These are phyloP conservation scores for Emmonsia crescens DNA, from an alignment of 2,329 filamentous ascomycete genomes.

Conservation along the genomic window DNA sequence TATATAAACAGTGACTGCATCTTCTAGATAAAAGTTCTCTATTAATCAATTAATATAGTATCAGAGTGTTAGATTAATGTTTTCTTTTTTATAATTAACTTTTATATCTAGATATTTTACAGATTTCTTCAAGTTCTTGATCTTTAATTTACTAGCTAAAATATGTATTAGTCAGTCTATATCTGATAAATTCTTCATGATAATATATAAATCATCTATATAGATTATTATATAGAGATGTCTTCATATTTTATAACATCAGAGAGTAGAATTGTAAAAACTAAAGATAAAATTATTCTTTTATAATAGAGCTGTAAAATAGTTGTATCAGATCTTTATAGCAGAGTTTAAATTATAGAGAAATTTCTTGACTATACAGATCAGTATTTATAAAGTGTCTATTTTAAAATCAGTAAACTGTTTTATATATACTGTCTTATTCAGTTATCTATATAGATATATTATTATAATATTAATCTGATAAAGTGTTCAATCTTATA, in stretches of 20 bases:
- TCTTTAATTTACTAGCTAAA: no score
- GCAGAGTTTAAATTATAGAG: not conserved
- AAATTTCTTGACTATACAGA: not conserved
- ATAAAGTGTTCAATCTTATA: not conserved
- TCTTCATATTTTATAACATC: not conserved
- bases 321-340: not conserved
- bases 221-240: not conserved
- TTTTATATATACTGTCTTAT: not conserved
- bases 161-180: not conserved
- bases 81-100: no score
- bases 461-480: not conserved
- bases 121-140: no score
- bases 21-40: no score
- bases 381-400: not conserved
- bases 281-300: not conserved
- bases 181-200: rapidly evolving
- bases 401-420: not conserved
- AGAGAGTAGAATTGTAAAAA: not conserved
- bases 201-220: not conserved
- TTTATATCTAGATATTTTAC: no score
- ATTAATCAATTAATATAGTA: no score
- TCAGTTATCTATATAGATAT: not conserved
- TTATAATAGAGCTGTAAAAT: not conserved
- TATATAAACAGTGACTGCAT: no score
- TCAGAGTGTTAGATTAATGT: no score